Evolutionary conservation across 345 rosid genomes (phyloP), one percentile per base, ranked within the genome.

Genomic region (Kernera saxatilis): DNA sequence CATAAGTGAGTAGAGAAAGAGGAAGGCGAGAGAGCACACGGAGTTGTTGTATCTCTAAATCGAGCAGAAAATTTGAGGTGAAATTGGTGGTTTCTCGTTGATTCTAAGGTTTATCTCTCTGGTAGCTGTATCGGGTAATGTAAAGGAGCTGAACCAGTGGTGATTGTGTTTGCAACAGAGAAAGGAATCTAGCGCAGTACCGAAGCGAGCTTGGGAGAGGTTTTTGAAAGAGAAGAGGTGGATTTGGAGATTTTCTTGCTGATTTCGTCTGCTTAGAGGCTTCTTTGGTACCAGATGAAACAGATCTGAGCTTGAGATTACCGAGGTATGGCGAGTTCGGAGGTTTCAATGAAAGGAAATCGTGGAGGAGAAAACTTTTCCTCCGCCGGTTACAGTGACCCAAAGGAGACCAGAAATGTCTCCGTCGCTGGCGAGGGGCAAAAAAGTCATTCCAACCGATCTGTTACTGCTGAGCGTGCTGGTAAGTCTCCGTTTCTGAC

Each of bases 221-320:
- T 53, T 50, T 56, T 4, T 51, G 26, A 5, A 30, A 49, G 54
- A 63, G 49, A 64, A 49, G 74, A 41, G 74, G 54, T 68, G 49
- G 70, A 43, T 69, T 73, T 30, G 58, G 45, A 35, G 39, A 14
- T 53, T 37, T 55, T 36, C 1, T 59, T 30, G 39, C 29, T 56
- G 73, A 5, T 60, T 72, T 30, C 15, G 15, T 51, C 11, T 59
- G 27, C 59, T 45, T 1, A 1, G 55, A 41, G 29, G 53, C 58
- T 66, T 45, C 12, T 44, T 26, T 13, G 35, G 11, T 56, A 67
- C 23, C 79, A 56, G 77, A 75, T 79, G 88, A 82, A 82, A 84
- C 86, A 84, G 89, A 86, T 88, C 89, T 79, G 86, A 76, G 85
- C 22, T 69, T 37, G 3, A 41, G 8, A 30, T 3, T 27, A 33